A percentile compares a stretch with the other conserved stretches of the same genome.
Conservation (phyloP, 208 protist genomes). For the Vickermania ingenoplastis region DNA sequence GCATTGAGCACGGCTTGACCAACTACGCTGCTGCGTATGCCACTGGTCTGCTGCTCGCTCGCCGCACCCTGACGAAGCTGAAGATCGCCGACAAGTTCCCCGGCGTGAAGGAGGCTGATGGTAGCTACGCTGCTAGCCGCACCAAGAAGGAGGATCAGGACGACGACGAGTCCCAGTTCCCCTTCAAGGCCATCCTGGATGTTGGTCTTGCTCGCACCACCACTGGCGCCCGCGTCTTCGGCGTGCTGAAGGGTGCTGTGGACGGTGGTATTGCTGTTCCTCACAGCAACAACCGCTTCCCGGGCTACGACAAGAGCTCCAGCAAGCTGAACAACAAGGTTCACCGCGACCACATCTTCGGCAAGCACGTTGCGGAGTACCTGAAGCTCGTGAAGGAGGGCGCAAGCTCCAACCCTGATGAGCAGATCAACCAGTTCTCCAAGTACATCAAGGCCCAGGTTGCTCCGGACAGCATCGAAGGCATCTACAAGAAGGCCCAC, state of each 20-base stretch:
- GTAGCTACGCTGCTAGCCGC: slow-evolving; percentile 67
- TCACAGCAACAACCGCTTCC: slow-evolving; percentile 95
- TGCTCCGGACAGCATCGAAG: slow-evolving; percentile 88
- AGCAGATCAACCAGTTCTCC: slow-evolving; percentile 93
- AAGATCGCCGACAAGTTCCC: slow-evolving; percentile 91
- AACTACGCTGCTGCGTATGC: slow-evolving; percentile 98
- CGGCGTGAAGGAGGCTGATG: slow-evolving; percentile 88
- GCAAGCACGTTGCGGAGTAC: slow-evolving; percentile 96
- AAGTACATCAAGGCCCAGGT: slow-evolving; percentile 92
- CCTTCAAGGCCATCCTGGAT: slow-evolving; percentile 97
- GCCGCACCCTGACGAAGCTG: slow-evolving; percentile 94
- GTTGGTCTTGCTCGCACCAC: slow-evolving; percentile 95
- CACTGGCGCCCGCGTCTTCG: slow-evolving; percentile 94
- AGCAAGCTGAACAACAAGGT: slow-evolving; percentile 87
- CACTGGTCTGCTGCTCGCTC: slow-evolving; percentile 96
- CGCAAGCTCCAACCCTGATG: slow-evolving; percentile 71
- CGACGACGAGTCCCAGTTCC: slow-evolving; percentile 81
- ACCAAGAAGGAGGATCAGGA: slow-evolving; percentile 74
- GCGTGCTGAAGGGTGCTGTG: slow-evolving; percentile 92
- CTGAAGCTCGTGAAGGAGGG: slow-evolving; percentile 96
- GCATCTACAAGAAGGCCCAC: slow-evolving; percentile 93
- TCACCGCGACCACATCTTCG: slow-evolving; percentile 95
- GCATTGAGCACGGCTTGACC: slow-evolving; percentile 94
- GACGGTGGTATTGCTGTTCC: slow-evolving; percentile 97
- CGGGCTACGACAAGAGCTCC: slow-evolving; percentile 91